These are phyloP conservation scores for Sporisorium scitamineum DNA, from an alignment of 1,284 basidiomycete genomes.

Conservation along the genomic window DNA sequence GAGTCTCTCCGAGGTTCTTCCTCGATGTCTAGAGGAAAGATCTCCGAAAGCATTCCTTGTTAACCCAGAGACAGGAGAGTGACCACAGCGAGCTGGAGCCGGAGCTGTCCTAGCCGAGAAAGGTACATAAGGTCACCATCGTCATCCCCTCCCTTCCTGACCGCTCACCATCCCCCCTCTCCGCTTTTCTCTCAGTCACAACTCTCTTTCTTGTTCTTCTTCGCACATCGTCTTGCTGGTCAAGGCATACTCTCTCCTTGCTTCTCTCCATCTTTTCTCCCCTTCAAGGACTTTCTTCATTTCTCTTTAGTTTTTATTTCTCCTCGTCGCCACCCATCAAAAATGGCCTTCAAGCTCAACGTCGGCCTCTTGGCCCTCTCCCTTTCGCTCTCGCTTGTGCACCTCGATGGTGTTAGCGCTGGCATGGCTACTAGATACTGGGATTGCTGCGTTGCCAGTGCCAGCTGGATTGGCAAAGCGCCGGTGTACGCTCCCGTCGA, in stretches of 20 bases:
- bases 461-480: constrained; percentile 13
- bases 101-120: background rate
- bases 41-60: no score
- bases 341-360: constrained; percentile 36
- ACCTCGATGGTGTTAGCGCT: constrained; percentile 31
- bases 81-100: background rate
- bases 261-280: background rate
- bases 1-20: background rate
- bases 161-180: background rate
- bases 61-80: background rate
- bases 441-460: constrained; percentile 32
- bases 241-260: background rate
- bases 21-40: background rate
- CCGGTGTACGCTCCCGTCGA: constrained; percentile 29
- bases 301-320: background rate
- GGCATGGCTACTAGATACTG: constrained; percentile 40
- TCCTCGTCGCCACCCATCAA: background rate
- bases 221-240: constrained; percentile 5
- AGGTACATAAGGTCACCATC: constrained; percentile 2
- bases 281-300: background rate
- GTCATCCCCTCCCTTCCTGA: background rate
- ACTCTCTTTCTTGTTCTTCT: background rate
- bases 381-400: constrained; percentile 26
- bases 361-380: constrained; percentile 32
- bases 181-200: background rate